phyloP scores from a whole-genome alignment of 2,329 filamentous ascomycete species.

The Zalaria obscura region DNA sequence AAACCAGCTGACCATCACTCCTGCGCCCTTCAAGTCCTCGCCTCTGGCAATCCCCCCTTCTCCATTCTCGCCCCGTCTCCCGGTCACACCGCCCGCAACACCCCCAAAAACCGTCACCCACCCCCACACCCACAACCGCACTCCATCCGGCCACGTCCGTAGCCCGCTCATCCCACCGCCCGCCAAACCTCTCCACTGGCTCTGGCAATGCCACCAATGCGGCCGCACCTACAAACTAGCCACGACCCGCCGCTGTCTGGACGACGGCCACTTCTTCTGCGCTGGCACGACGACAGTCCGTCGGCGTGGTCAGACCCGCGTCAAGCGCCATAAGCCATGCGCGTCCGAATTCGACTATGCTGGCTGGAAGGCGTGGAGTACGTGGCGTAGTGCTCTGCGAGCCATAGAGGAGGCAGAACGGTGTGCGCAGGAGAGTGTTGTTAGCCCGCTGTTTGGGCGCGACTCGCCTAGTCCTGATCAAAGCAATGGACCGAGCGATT shows the following conservation, averaged over 20 bases:
- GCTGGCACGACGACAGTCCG: slow-evolving; percentile 26
- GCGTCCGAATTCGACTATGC: slow-evolving; percentile 38
- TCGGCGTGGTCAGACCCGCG: slow-evolving; percentile 14
- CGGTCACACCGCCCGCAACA: slow-evolving; percentile 7
- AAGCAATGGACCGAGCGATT: too few species aligned
- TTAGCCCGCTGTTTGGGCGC: neutral
- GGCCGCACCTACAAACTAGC: slow-evolving; percentile 30
- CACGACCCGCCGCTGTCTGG: slow-evolving; percentile 37
- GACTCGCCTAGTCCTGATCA: too few species aligned
- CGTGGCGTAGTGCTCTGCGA: slow-evolving; percentile 23
- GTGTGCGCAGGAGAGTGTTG: slow-evolving; percentile 5
- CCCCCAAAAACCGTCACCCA: neutral
- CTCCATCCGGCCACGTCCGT: slow-evolving; percentile 3
- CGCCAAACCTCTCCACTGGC: slow-evolving; percentile 27
- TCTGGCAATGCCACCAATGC: slow-evolving; percentile 41
- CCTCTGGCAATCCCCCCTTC: slow-evolving; percentile 29
- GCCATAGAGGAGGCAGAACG: slow-evolving; percentile 11
- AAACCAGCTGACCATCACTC: neutral
- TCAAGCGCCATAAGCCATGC: slow-evolving; percentile 27
- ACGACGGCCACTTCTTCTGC: slow-evolving; percentile 41
- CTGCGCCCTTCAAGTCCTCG: slow-evolving; percentile 28
- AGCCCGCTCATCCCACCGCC: slow-evolving; percentile 12
- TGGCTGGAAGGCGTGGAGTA: slow-evolving; percentile 34
- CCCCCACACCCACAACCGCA: slow-evolving; percentile 10
- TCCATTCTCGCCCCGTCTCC: slow-evolving; percentile 24